A percentile compares a stretch with the other conserved stretches of the same genome.
Evolutionary conservation across 2,329 filamentous ascomycete species (phyloP).

Genomic region (Zasmidium citrigriseum): DNA sequence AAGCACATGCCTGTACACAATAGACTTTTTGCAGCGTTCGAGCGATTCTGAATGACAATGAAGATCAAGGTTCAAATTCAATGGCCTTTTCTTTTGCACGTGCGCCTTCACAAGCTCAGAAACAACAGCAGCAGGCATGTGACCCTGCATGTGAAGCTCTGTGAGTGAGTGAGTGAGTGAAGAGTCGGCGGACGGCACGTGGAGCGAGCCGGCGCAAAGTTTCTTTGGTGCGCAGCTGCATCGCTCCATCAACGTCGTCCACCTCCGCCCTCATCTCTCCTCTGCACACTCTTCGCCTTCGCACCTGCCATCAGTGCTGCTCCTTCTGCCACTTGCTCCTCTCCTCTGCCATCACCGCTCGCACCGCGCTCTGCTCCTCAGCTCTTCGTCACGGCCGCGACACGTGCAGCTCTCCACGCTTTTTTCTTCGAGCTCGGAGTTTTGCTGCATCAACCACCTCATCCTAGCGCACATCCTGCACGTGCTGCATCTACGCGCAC

Average conservation of each 20-base stretch:
- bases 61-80: no score
- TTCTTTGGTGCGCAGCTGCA: not conserved
- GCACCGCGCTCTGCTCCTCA: not conserved
- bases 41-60: not conserved
- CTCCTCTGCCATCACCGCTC: not conserved
- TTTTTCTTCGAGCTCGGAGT: not conserved
- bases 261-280: not conserved
- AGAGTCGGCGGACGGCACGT: not conserved
- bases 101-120: no score
- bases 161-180: not conserved
- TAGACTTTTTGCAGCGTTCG: not conserved
- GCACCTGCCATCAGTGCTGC: not conserved
- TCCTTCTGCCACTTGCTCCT: not conserved
- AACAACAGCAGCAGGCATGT: not conserved
- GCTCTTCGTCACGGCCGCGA: not conserved
- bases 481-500: conserved; percentile 6
- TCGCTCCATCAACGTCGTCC: not conserved
- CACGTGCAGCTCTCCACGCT: not conserved
- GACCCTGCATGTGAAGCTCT: not conserved
- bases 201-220: not conserved
- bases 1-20: not conserved
- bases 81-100: no score
- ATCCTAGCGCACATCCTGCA: not conserved
- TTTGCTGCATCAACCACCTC: not conserved
- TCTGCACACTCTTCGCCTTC: not conserved